Evolutionary conservation across 768 basidiomycete genomes (phyloP).

Genomic region (Xerocomellus intermedius): DNA sequence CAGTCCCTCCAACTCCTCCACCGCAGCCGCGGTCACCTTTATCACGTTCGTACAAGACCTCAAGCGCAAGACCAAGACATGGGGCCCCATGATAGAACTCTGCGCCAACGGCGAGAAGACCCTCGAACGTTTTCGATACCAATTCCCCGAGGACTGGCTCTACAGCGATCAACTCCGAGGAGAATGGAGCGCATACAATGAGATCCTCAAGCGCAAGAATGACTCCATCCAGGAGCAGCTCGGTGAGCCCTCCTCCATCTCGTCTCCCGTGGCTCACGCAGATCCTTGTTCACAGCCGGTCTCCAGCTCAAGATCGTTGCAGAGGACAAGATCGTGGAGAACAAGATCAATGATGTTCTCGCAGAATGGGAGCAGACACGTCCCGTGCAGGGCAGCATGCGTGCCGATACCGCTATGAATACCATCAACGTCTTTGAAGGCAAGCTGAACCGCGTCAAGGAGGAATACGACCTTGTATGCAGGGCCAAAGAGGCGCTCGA

Average conservation of each 20-base stretch:
- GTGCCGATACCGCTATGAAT: constrained; percentile 95
- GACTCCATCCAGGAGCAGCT: constrained; percentile 98
- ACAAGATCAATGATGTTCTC: constrained; percentile 89
- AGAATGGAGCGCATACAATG: constrained; percentile 98
- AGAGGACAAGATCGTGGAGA: constrained; percentile 96
- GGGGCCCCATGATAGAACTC: constrained; percentile 94
- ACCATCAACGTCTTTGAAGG: constrained; percentile 94
- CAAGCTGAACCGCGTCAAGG: constrained; percentile 83
- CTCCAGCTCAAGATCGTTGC: constrained; percentile 99
- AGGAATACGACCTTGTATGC: constrained; percentile 94
- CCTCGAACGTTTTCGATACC: constrained; percentile 93
- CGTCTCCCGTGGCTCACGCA: constrained; percentile 5
- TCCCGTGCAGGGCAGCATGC: constrained; percentile 95
- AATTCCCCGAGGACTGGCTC: constrained; percentile 96
- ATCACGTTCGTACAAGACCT: constrained; percentile 99
- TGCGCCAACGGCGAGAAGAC: constrained; percentile 97
- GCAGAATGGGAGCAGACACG: constrained; percentile 95
- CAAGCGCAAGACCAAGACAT: constrained; percentile 94
- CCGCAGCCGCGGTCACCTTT: constrained; percentile 96
- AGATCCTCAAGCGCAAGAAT: constrained; percentile 96
- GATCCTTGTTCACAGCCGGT: constrained; percentile 56
- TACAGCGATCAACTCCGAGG: constrained; percentile 96
- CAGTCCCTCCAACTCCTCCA: constrained; percentile 83
- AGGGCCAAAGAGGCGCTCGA: constrained; percentile 96
- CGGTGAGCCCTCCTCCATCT: constrained; percentile 48